These are phyloP conservation scores for Setaria viridis DNA, from an alignment of 202 grass and related monocot species.

Conservation along the genomic window DNA sequence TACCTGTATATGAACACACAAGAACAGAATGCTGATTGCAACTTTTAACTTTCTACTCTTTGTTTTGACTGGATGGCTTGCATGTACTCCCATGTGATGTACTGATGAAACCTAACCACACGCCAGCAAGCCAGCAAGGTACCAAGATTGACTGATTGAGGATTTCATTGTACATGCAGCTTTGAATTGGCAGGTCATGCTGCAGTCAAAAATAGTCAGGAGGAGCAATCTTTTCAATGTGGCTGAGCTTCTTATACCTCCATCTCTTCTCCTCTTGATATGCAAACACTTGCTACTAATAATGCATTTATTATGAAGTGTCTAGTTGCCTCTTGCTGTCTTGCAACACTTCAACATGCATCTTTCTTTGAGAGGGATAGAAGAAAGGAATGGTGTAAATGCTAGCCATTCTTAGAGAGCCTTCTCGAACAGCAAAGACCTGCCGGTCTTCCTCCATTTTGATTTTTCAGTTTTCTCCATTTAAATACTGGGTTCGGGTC, in stretches of 20 bases:
- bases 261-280: not conserved
- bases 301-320: not conserved
- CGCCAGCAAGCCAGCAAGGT: conserved; percentile 7
- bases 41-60: not conserved
- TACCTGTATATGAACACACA: conserved; percentile 37
- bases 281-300: not conserved
- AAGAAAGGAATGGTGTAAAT: conserved; percentile 62
- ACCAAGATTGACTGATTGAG: conserved; percentile 7
- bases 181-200: conserved; percentile 46
- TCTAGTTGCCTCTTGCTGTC: not conserved
- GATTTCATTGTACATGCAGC: not conserved
- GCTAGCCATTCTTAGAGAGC: conserved; percentile 66
- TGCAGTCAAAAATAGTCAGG: conserved; percentile 45
- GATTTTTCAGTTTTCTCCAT: conserved; percentile 11
- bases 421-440: conserved; percentile 65
- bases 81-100: not conserved
- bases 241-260: conserved; percentile 39
- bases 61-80: conserved; percentile 9
- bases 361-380: conserved; percentile 48
- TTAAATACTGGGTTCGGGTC: conserved; percentile 42
- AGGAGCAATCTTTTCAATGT: not conserved
- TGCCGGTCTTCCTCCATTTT: conserved; percentile 36
- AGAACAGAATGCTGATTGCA: not conserved
- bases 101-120: conserved; percentile 27
- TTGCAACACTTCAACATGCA: not conserved